These are phyloP conservation scores for Penicillium coprophilum DNA, from an alignment of 495 filamentous ascomycete species.

Conservation along the genomic window DNA sequence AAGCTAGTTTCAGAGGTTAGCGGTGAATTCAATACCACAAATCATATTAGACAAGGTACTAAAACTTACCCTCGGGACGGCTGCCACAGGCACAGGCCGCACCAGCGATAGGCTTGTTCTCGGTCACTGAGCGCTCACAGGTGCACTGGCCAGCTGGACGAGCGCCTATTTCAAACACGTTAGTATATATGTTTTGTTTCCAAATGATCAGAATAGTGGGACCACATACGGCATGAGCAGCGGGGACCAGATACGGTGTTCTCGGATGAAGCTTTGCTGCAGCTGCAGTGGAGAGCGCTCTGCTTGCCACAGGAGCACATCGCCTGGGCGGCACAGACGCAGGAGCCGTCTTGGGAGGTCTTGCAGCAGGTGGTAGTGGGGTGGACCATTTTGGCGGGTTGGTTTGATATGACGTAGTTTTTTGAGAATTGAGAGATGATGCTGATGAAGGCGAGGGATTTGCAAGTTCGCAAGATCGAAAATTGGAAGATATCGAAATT, in stretches of 20 bases:
- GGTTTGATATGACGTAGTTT: slow-evolving; percentile 8
- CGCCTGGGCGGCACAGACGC: slow-evolving; percentile 63
- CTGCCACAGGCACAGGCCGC: slow-evolving; percentile 74
- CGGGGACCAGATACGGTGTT: slow-evolving; percentile 70
- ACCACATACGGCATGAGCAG: slow-evolving; percentile 75
- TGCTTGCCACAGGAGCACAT: slow-evolving; percentile 88
- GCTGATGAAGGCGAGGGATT: background rate
- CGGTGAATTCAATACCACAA: background rate
- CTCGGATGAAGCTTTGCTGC: slow-evolving; percentile 73
- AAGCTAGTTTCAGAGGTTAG: slow-evolving; percentile 46
- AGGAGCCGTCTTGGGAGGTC: slow-evolving; percentile 49
- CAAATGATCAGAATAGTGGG: slow-evolving; percentile 13
- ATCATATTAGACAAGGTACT: background rate
- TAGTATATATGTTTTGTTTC: slow-evolving; percentile 8
- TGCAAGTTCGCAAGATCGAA: background rate
- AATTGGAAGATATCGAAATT: background rate
- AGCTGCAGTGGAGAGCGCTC: slow-evolving; percentile 80
- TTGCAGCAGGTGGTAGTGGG: slow-evolving; percentile 64
- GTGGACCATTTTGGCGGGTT: slow-evolving; percentile 47
- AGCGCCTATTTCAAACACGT: slow-evolving; percentile 42
- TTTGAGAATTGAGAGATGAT: slow-evolving; percentile 8
- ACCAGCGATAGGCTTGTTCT: slow-evolving; percentile 64
- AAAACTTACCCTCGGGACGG: slow-evolving; percentile 62
- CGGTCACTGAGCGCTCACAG: slow-evolving; percentile 68
- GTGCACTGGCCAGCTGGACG: slow-evolving; percentile 80